Percentiles rank a stretch among this genome's conserved stretches.
Conservation (phyloP, 2,329 filamentous ascomycete genomes). For the Phialemoniopsis sp. region DNA sequence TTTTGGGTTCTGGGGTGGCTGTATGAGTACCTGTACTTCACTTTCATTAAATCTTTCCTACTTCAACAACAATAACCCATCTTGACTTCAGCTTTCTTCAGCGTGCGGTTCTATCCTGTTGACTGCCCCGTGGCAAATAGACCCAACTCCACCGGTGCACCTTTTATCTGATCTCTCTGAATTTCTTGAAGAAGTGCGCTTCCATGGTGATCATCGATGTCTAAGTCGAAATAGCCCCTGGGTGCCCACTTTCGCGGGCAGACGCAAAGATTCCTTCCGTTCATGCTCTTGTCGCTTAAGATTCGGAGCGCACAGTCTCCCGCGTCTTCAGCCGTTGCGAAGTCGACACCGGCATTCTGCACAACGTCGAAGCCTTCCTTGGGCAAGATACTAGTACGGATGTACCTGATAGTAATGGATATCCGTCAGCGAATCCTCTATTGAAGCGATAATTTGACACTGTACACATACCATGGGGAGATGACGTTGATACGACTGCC, state of each 20-base stretch:
- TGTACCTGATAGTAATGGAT: too few relatives aligned
- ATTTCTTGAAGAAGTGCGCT: conserved; percentile 6
- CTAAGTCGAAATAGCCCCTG: conserved; percentile 3
- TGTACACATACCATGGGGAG: conserved; percentile 37
- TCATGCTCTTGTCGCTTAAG: neutral
- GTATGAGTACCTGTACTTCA: too few relatives aligned
- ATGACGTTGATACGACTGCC: conserved; percentile 41
- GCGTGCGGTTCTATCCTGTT: too few relatives aligned
- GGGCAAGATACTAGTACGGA: conserved; percentile 6
- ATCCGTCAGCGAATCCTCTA: too few relatives aligned
- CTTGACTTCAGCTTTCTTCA: too few relatives aligned
- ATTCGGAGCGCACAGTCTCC: conserved; percentile 4
- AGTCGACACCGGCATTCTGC: conserved; percentile 5
- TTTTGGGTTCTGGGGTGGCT: too few relatives aligned
- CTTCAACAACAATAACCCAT: too few relatives aligned
- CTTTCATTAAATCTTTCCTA: too few relatives aligned
- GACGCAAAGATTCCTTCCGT: conserved; percentile 5
- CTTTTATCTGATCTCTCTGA: too few relatives aligned
- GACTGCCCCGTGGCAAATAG: too few relatives aligned
- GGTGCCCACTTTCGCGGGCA: conserved; percentile 5
- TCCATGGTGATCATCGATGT: conserved; percentile 6
- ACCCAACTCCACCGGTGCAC: too few relatives aligned
- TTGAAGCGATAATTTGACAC: too few relatives aligned
- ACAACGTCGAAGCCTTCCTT: conserved; percentile 1
- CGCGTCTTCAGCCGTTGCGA: conserved; percentile 7